Percentiles rank a stretch among this genome's conserved stretches.
phyloP scores from a whole-genome alignment of 768 basidiomycete species.

The Mycena albidolilacea region DNA sequence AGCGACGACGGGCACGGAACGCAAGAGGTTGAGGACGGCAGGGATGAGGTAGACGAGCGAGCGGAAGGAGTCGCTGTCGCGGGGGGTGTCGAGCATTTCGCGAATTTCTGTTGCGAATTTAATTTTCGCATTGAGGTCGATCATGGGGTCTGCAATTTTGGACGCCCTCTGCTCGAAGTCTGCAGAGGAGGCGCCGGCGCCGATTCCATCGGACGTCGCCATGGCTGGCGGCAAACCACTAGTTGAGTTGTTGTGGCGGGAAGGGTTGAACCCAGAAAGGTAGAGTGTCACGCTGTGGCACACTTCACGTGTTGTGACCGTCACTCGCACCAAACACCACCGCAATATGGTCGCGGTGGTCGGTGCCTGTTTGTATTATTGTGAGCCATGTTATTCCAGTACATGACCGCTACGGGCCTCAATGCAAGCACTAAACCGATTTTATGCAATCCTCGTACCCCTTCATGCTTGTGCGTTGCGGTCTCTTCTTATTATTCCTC shows the following conservation, averaged over 20 bases:
- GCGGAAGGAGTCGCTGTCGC: conserved; percentile 80
- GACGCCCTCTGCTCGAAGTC: conserved; percentile 30
- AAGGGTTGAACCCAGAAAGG: background rate
- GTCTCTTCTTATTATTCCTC: no score
- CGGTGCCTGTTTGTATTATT: no score
- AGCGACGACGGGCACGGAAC: conserved; percentile 75
- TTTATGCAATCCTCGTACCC: no score
- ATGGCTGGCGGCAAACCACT: conserved; percentile 9
- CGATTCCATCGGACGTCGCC: conserved; percentile 17
- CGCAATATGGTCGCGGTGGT: no score
- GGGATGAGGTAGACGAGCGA: conserved; percentile 82
- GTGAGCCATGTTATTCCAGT: no score
- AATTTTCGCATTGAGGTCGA: conserved; percentile 27
- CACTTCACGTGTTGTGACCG: no score
- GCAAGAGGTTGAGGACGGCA: conserved; percentile 79
- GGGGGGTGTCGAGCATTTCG: conserved; percentile 84
- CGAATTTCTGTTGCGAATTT: conserved; percentile 68
- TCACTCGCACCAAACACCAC: no score
- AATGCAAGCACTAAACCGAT: no score
- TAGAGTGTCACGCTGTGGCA: background rate
- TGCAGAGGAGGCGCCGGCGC: conserved; percentile 16
- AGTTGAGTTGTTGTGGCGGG: background rate
- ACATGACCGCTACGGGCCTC: no score
- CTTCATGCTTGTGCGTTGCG: no score
- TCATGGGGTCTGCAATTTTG: conserved; percentile 33